phyloP scores from a whole-genome alignment of 148 eudicot species.

The Amaranthus hypochondriacus region DNA sequence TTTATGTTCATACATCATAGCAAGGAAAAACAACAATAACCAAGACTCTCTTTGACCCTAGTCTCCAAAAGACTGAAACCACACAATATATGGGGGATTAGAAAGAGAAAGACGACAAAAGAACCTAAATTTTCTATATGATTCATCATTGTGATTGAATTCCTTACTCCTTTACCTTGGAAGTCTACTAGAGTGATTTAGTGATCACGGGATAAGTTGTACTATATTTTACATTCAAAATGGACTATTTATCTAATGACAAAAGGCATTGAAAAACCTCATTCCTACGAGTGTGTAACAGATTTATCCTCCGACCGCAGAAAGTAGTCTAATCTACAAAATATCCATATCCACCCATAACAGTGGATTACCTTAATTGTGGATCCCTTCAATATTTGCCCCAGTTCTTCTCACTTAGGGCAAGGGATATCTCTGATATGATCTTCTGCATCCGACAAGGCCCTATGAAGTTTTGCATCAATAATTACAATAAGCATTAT shows the following conservation, averaged over 20 bases:
- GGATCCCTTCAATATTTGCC: neutral
- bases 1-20: neutral
- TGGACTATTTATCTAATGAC: neutral
- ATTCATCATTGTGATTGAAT: neutral
- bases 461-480: conserved; percentile 9
- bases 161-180: neutral
- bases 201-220: neutral
- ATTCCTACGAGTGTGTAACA: neutral
- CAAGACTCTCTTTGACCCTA: neutral
- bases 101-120: neutral
- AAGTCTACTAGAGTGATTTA: neutral
- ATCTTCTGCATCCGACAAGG: conserved; percentile 5
- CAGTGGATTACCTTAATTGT: conserved; percentile 9
- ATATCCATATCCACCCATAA: conserved; percentile 7
- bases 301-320: neutral
- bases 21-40: neutral
- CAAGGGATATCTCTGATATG: conserved; percentile 4
- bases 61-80: neutral
- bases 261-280: neutral
- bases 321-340: neutral
- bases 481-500: neutral
- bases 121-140: neutral
- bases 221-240: neutral
- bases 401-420: conserved; percentile 1
- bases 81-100: neutral